Percentiles rank a stretch among this genome's conserved stretches.
Conservation (phyloP, 1,284 basidiomycete genomes). For the Ustilago trichophora region DNA sequence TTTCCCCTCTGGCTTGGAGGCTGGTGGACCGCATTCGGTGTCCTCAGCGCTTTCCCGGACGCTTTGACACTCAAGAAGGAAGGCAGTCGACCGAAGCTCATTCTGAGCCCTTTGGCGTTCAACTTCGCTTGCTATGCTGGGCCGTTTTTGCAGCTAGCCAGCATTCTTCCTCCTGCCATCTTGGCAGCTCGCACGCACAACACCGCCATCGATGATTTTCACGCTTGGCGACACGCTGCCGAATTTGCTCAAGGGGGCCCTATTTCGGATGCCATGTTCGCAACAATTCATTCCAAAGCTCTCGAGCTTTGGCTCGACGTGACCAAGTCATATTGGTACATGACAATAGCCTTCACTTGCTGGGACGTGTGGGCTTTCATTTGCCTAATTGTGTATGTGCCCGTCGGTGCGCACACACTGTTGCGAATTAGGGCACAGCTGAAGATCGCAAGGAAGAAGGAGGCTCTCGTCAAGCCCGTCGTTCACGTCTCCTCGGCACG, state of each 20-base stretch:
- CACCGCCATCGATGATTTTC: not conserved
- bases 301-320: slow-evolving; percentile 17
- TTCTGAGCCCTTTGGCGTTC: slow-evolving; percentile 21
- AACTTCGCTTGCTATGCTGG: slow-evolving; percentile 20
- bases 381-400: slow-evolving; percentile 3
- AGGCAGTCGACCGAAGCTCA: slow-evolving; percentile 9
- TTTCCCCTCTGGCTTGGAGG: slow-evolving; percentile 21
- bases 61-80: slow-evolving; percentile 21
- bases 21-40: slow-evolving; percentile 25
- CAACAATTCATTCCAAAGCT: not conserved
- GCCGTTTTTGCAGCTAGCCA: slow-evolving; percentile 10
- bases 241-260: not conserved
- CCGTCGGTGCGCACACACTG: slow-evolving; percentile 25
- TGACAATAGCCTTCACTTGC: slow-evolving; percentile 7
- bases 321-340: slow-evolving; percentile 23
- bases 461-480: not conserved
- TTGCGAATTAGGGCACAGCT: slow-evolving; percentile 15
- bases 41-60: slow-evolving; percentile 33
- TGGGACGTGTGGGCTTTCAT: slow-evolving; percentile 22
- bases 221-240: slow-evolving; percentile 3
- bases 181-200: not conserved
- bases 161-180: slow-evolving; percentile 9
- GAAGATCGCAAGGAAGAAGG: not conserved
- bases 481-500: not conserved
- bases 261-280: not conserved